phyloP scores from a whole-genome alignment of 169 alveolate species.

The Sarcocystis neurona region DNA sequence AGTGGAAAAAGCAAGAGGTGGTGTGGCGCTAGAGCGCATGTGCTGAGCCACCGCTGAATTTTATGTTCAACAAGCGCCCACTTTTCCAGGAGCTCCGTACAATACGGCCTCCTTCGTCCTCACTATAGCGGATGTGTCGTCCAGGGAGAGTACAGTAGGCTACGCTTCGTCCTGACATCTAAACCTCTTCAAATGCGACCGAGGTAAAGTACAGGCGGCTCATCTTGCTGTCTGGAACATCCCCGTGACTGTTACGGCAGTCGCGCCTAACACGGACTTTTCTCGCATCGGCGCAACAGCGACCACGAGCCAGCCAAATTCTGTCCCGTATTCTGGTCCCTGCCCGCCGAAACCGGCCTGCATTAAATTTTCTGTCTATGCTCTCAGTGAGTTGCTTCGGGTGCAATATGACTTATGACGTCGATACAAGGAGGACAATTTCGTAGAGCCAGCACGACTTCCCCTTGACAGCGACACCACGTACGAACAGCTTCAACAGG shows the following conservation, averaged over 20 bases:
- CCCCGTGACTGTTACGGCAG: constrained; percentile 20
- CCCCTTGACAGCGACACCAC: constrained; percentile 23
- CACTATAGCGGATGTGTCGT: constrained; percentile 35
- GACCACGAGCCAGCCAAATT: neutral
- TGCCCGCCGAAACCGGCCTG: constrained; percentile 46
- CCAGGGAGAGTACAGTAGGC: neutral
- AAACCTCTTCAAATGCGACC: neutral
- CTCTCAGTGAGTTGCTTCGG: neutral
- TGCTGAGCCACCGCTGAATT: too few relatives aligned
- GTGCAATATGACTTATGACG: neutral
- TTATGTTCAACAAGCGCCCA: too few relatives aligned
- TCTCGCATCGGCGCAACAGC: neutral
- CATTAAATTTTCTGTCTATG: constrained; percentile 40
- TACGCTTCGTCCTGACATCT: neutral
- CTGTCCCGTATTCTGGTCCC: constrained; percentile 1
- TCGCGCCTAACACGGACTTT: constrained; percentile 10
- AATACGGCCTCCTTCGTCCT: constrained; percentile 46
- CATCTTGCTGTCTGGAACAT: constrained; percentile 54
- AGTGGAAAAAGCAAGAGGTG: too few relatives aligned
- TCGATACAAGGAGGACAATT: too few relatives aligned
- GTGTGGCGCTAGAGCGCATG: neutral
- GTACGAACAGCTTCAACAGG: constrained; percentile 25
- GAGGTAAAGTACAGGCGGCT: neutral
- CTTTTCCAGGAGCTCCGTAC: constrained; percentile 35
- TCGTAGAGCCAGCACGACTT: neutral